Conservation (phyloP, 2,329 filamentous ascomycete genomes). For the Blastomyces silverae region DNA sequence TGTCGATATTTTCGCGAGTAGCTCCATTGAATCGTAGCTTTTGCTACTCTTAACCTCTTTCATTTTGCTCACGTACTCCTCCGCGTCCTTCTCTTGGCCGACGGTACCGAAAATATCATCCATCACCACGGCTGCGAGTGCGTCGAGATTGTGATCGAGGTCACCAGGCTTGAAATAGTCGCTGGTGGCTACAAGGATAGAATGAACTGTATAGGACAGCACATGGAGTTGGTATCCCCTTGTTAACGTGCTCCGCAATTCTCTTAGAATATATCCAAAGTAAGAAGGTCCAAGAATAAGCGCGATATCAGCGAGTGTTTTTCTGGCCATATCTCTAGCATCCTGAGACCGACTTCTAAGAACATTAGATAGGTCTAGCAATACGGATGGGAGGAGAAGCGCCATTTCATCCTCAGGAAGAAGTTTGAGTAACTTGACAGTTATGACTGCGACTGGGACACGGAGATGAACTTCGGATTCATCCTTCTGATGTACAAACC, state of each 20-base stretch:
- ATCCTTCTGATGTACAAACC: slow-evolving; percentile 87
- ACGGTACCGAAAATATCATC: slow-evolving; percentile 92
- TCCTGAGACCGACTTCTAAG: slow-evolving; percentile 83
- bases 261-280: slow-evolving; percentile 88
- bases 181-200: slow-evolving; percentile 69
- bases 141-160: slow-evolving; percentile 75
- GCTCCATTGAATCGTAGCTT: slow-evolving; percentile 94
- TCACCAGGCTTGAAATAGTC: slow-evolving; percentile 72
- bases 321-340: slow-evolving; percentile 81
- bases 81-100: slow-evolving; percentile 93
- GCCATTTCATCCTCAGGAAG: slow-evolving; percentile 67
- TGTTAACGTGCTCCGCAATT: slow-evolving; percentile 73
- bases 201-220: slow-evolving; percentile 88
- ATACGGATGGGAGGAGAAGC: slow-evolving; percentile 67
- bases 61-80: slow-evolving; percentile 91
- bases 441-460: slow-evolving; percentile 79
- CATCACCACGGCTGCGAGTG: slow-evolving; percentile 81
- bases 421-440: slow-evolving; percentile 78
- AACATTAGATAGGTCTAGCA: slow-evolving; percentile 90
- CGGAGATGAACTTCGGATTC: slow-evolving; percentile 90
- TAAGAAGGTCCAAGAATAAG: slow-evolving; percentile 71
- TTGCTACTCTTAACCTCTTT: slow-evolving; percentile 98
- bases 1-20: slow-evolving; percentile 76
- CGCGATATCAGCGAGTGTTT: slow-evolving; percentile 78
- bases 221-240: slow-evolving; percentile 92